Base-by-base conservation (phyloP, 2,329 filamentous ascomycete species). In the Aspergillus ochraceus region DNA sequence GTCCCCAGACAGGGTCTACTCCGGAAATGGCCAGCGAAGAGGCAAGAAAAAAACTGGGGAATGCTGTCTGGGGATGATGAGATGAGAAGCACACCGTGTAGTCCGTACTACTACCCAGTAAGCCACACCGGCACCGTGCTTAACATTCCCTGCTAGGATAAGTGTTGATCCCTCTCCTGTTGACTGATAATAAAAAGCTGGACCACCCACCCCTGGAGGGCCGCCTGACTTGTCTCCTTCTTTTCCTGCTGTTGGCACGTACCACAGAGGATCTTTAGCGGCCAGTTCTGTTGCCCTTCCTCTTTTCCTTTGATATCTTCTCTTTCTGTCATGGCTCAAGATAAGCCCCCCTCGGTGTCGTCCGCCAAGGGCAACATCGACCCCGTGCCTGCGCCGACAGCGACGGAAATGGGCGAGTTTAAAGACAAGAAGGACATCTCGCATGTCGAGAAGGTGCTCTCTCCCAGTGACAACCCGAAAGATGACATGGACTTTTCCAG, bases 401-500 rank as follows among this genome's bases (percentile, higher is more conserved):
- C 29, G 5, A 46, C 22, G 0, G 54, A 51, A 10, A 49, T 42
- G 36, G 14, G 36, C 6, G 36, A 42, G 1, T n/a, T 42, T 6
- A 39, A 42, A 46, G 54, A 51, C 12, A 32, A 54, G 10, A 42
- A 60, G 19, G 75, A 76, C 45, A 71, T 78, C 59, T 70, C 74
- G 6, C 77, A 83, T 57, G 76, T 86, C 58, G 83, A 85, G 72
- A 75, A 77, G 26, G 79, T 82, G 5, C 60, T 81, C 54, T 83
- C 81, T 1, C 72, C 69, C 19, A 74, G 72, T 19, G 78, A 80
- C 58, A 74, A 77, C 50, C 71, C 78, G 26, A 78, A 81, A 56
- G 83, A 84, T 56, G 78, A 82, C 55, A 79, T 83, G 61, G 80
- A 89, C 81, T 81, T 84, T 63, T 74, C 80, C 24, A 82, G 83